These are phyloP conservation scores for Plasmodium gaboni DNA, from an alignment of 169 alveolate species.

Conservation along the genomic window DNA sequence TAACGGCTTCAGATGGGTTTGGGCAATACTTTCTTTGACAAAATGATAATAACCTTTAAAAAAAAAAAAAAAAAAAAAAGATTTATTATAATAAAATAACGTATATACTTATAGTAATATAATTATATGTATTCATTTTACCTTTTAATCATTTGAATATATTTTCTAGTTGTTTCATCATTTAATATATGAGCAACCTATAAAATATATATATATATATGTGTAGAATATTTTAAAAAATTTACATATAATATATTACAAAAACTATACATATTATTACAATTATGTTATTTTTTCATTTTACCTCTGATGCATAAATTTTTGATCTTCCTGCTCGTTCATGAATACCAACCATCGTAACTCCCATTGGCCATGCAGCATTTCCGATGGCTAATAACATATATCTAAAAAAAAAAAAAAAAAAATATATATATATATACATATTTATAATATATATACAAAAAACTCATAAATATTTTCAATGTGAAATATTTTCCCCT, in stretches of 20 bases:
- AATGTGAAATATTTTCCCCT: neutral
- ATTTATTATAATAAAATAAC: too few relatives aligned
- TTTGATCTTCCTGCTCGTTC: conserved; percentile 94
- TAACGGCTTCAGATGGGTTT: conserved; percentile 77
- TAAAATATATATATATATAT: neutral
- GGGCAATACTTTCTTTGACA: conserved; percentile 75
- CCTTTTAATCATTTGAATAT: conserved; percentile 92
- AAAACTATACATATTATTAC: neutral
- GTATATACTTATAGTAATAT: too few relatives aligned
- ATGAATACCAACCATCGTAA: conserved; percentile 96
- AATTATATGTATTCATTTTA: neutral
- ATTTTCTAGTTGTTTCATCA: conserved; percentile 94
- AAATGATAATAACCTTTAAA: conserved; percentile 62
- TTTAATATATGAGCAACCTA: conserved; percentile 91
- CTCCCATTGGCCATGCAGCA: conserved; percentile 98
- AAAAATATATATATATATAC: neutral
- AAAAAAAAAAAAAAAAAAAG: conserved; percentile 1
- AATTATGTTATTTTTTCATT: conserved; percentile 56
- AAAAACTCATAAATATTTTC: neutral
- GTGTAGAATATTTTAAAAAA: too few relatives aligned
- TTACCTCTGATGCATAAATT: conserved; percentile 92
- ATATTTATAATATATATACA: neutral
- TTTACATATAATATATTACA: neutral
- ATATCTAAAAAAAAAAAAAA: conserved; percentile 82
- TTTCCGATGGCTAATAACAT: conserved; percentile 94